Conservation (phyloP, 805 yeast genomes). For the Middelhovenomyces tepae region DNA sequence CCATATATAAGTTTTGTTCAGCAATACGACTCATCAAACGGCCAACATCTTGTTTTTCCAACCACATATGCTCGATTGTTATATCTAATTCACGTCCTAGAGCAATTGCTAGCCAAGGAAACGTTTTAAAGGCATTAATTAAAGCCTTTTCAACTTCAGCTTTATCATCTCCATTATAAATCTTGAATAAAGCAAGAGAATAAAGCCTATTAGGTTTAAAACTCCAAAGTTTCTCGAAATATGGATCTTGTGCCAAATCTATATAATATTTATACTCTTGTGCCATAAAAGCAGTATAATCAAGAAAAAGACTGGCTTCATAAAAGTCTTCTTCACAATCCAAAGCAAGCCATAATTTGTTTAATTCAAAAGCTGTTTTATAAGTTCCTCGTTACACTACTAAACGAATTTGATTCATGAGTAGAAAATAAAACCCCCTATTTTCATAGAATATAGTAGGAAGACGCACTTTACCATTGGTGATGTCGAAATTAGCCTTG, state of each 20-base stretch:
- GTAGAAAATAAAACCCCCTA: slow-evolving; percentile 64
- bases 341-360: slow-evolving; percentile 59
- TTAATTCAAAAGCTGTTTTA: slow-evolving; percentile 66
- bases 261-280: slow-evolving; percentile 57
- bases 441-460: slow-evolving; percentile 71
- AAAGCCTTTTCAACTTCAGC: too few relatives aligned
- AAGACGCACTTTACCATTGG: slow-evolving; percentile 49
- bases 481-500: slow-evolving; percentile 49
- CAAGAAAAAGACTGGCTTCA: slow-evolving; percentile 77
- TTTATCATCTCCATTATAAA: slow-evolving; percentile 10
- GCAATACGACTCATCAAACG: too few relatives aligned
- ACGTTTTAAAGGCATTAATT: too few relatives aligned
- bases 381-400: slow-evolving; percentile 72
- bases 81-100: too few relatives aligned
- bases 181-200: too few relatives aligned
- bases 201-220: too few relatives aligned
- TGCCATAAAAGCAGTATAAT: slow-evolving; percentile 61
- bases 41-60: too few relatives aligned
- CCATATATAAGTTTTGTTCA: too few relatives aligned
- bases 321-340: slow-evolving; percentile 71
- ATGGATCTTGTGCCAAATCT: slow-evolving; percentile 37
- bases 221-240: slow-evolving; percentile 41
- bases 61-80: too few relatives aligned
- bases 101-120: too few relatives aligned
- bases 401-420: slow-evolving; percentile 62